A percentile compares a stretch with the other conserved stretches of the same genome.
phyloP scores from a whole-genome alignment of 2,329 filamentous ascomycete species.

The Arthrocladium fulminans region DNA sequence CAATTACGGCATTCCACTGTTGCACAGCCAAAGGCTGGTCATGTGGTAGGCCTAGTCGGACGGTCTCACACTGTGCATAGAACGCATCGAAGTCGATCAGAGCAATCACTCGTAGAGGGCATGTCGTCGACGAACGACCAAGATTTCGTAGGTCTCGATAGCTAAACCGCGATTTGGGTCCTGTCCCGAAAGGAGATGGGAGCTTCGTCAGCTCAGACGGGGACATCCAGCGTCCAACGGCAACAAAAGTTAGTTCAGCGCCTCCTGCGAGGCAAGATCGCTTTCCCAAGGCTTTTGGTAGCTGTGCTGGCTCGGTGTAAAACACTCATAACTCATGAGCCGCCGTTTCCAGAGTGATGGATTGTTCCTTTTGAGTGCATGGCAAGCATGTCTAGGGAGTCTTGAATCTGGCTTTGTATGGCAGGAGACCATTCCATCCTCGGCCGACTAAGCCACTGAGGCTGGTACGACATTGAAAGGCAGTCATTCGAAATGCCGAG shows the following conservation, averaged over 20 bases:
- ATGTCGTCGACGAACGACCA: slow-evolving; percentile 57
- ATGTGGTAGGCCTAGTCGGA: slow-evolving; percentile 64
- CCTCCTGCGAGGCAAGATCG: background rate
- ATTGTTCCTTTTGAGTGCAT: background rate
- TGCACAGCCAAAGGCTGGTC: slow-evolving; percentile 80
- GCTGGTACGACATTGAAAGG: background rate
- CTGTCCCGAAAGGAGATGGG: background rate
- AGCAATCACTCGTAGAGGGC: slow-evolving; percentile 74
- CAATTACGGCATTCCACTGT: slow-evolving; percentile 90
- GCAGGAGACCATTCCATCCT: background rate
- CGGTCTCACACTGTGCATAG: slow-evolving; percentile 91
- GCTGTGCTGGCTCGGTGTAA: too few relatives aligned
- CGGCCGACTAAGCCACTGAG: too few relatives aligned
- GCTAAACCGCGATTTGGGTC: slow-evolving; percentile 59
- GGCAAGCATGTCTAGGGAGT: too few relatives aligned
- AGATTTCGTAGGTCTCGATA: slow-evolving; percentile 75
- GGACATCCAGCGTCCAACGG: background rate
- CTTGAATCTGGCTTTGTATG: background rate
- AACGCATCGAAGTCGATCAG: slow-evolving; percentile 95
- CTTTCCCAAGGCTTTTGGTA: too few relatives aligned
- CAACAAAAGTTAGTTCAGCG: background rate
- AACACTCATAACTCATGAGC: too few relatives aligned
- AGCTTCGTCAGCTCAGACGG: background rate
- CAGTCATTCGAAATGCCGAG: background rate
- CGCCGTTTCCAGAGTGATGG: background rate